Percentiles rank a stretch among this genome's conserved stretches.
phyloP scores from a whole-genome alignment of 2,329 filamentous ascomycete species.

The Zymoseptoria passerinii region DNA sequence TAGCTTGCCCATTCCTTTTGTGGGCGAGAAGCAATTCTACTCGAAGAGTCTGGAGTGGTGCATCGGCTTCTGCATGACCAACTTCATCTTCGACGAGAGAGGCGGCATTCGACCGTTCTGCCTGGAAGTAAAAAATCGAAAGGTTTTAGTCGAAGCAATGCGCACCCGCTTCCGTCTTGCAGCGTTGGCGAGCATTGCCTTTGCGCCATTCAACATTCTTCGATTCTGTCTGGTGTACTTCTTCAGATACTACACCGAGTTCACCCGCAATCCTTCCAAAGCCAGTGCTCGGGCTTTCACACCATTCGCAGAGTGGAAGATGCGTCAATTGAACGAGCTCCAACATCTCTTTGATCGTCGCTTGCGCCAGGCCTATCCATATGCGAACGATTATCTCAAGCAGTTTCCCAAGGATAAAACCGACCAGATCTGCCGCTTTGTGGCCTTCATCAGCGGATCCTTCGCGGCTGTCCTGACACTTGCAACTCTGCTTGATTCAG shows the following conservation, averaged over 20 bases:
- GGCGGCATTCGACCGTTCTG: conserved; percentile 83
- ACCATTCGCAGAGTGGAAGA: conserved; percentile 92
- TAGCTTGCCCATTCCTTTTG: conserved; percentile 74
- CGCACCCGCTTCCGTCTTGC: conserved; percentile 71
- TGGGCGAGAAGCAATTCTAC: conserved; percentile 71
- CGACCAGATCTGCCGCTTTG: conserved; percentile 72
- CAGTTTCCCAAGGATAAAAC: conserved; percentile 96
- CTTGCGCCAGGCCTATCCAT: conserved; percentile 89
- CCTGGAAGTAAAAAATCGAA: conserved; percentile 72
- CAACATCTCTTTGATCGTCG: conserved; percentile 85
- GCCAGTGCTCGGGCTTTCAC: conserved; percentile 87
- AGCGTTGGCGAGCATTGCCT: conserved; percentile 75
- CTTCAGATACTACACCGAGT: conserved; percentile 94
- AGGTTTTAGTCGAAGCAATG: conserved; percentile 68
- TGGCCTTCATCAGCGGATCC: conserved; percentile 81
- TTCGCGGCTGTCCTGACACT: conserved; percentile 77
- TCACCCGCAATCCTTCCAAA: conserved; percentile 84
- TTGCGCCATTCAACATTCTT: conserved; percentile 77
- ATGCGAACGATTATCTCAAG: conserved; percentile 83
- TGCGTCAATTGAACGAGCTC: conserved; percentile 95
- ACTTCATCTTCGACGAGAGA: conserved; percentile 85
- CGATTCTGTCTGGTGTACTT: conserved; percentile 86
- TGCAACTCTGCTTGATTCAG: conserved; percentile 78
- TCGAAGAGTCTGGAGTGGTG: conserved; percentile 90
- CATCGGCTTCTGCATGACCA: conserved; percentile 78